Conservation (phyloP, 2,329 filamentous ascomycete species). For the Sarocladium strictum region DNA sequence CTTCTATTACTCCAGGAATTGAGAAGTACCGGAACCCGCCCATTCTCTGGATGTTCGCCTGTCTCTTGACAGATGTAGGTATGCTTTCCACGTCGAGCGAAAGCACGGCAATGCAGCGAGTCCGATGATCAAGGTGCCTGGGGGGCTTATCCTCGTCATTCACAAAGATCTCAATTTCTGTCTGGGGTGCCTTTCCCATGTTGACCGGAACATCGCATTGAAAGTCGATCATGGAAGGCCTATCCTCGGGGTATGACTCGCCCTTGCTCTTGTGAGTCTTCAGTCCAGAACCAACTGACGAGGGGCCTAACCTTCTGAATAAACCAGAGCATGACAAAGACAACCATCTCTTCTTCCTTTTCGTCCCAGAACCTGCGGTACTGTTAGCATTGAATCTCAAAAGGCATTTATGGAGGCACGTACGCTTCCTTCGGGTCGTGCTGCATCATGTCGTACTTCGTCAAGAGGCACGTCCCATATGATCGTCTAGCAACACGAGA, state of each 20-base stretch:
- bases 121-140: conserved; percentile 22
- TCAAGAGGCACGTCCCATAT: conserved; percentile 29
- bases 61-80: conserved; percentile 22
- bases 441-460: conserved; percentile 29
- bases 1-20: conserved; percentile 29
- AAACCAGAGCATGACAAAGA: conserved; percentile 33
- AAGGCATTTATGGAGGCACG: conserved; percentile 11
- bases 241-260: conserved; percentile 30
- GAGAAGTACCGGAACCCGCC: conserved; percentile 31
- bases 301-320: conserved; percentile 27
- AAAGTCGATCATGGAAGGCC: conserved; percentile 29
- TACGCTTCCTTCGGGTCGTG: conserved; percentile 31
- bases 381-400: not conserved
- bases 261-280: conserved; percentile 19
- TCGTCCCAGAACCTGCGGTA: conserved; percentile 29
- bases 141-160: conserved; percentile 25
- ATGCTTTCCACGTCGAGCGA: conserved; percentile 30
- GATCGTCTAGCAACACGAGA: conserved; percentile 31
- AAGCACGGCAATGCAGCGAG: conserved; percentile 26
- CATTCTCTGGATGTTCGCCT: conserved; percentile 26
- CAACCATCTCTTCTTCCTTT: conserved; percentile 30
- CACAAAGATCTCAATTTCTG: conserved; percentile 31
- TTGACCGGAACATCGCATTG: conserved; percentile 32
- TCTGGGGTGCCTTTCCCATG: conserved; percentile 27
- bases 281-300: not conserved